Evolutionary conservation across 2,329 filamentous ascomycete species (phyloP), one percentile per base, ranked within the genome.

Genomic region (Parascedosporium putredinis): DNA sequence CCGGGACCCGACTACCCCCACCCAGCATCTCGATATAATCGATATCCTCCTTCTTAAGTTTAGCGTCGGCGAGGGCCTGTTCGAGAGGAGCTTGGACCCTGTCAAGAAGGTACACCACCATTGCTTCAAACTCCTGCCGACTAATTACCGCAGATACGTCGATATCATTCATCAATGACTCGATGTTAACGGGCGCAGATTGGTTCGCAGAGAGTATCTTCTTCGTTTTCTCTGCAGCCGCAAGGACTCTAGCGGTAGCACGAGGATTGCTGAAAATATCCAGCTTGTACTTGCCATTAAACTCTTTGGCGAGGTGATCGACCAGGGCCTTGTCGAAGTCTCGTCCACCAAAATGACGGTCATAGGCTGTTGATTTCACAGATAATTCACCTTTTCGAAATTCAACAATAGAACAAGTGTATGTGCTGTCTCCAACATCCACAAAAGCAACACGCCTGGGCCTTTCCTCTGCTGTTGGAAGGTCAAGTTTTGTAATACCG

Each of bases 81-180:
- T 97, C 88, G 3, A 98, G 73, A 51, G 90, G 89, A 47, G 69
- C 64, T 48, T 82, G 81, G 53, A 81, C 78, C 57, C 87, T 83
- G 59, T 78, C 75, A 31, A 98, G 76, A 48, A 97, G 76, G 42
- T 90, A 88, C 72, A 88, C 81, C 55, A 96, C 81, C 66, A 98
- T 82, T 55, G 84, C 82, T 75, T 98, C 93, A 51, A 98, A 82
- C 65, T 97, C 91, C 63, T 95, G 87, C 55, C 93, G 86, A 67
- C 91, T 96, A 63, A 98, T 78, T 78, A 95, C 85, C 53, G 85
- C 75, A 49, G 80, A 81, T 33, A 95, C 93, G 66, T 98, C 93
- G 54, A 95, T 75, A 66, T 98, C 93, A 69, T 97, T 94, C 90
- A 98, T 97, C 59, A 98, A 76, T 31, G 90, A 96, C 75, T 98